phyloP scores from a whole-genome alignment of 2,329 filamentous ascomycete genomes.

The Colletotrichum theobromicola region DNA sequence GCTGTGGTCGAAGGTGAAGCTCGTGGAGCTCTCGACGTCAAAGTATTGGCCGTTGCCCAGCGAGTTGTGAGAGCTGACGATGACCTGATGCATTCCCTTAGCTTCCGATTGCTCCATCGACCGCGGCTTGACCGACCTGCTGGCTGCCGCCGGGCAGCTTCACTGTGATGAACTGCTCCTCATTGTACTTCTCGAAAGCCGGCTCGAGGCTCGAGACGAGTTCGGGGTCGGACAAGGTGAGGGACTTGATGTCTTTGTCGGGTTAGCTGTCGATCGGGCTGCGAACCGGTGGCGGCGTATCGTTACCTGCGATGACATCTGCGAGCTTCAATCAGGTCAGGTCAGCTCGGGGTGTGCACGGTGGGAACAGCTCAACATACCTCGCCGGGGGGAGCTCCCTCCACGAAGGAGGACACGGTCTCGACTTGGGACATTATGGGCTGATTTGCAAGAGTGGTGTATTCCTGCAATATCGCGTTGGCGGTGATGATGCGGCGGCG shows the following conservation, averaged over 20 bases:
- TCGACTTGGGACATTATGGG: constrained; percentile 47
- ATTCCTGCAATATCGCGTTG: neutral
- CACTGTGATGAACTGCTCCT: constrained; percentile 87
- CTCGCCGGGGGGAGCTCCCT: constrained; percentile 95
- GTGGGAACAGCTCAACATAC: constrained; percentile 54
- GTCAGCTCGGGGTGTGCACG: constrained; percentile 24
- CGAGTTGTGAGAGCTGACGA: constrained; percentile 87
- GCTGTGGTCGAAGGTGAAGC: constrained; percentile 86
- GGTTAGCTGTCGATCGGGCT: constrained; percentile 4
- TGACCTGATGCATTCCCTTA: constrained; percentile 57
- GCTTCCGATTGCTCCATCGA: neutral
- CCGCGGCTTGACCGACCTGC: constrained; percentile 32
- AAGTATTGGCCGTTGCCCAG: constrained; percentile 85
- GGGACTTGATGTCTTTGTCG: constrained; percentile 80
- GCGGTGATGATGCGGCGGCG: constrained; percentile 4
- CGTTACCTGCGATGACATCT: constrained; percentile 84
- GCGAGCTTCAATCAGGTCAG: constrained; percentile 64
- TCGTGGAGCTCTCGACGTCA: constrained; percentile 86
- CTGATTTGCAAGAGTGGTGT: constrained; percentile 23
- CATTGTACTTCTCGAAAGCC: constrained; percentile 94
- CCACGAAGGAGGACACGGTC: constrained; percentile 83
- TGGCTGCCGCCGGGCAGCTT: constrained; percentile 89
- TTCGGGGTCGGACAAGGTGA: constrained; percentile 73
- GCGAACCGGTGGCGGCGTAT: neutral
- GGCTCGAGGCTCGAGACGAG: constrained; percentile 76